Evolutionary conservation across 208 protist species (phyloP).

Genomic region (Trypanosoma theileri): DNA sequence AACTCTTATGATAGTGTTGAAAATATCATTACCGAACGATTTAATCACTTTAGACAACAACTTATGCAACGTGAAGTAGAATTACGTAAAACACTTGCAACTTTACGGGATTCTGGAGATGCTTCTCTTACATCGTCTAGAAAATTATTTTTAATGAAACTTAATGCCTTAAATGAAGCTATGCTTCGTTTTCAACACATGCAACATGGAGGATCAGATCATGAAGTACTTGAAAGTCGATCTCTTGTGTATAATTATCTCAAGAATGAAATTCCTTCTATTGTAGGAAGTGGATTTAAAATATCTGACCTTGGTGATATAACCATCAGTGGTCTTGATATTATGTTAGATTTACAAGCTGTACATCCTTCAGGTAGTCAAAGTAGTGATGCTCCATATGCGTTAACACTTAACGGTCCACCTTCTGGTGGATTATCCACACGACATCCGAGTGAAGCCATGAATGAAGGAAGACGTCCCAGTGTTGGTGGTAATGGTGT

Average conservation of each 20-base stretch:
- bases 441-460: slow-evolving; percentile 14
- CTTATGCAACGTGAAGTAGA: slow-evolving; percentile 73
- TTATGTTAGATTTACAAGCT: slow-evolving; percentile 54
- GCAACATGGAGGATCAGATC: slow-evolving; percentile 57
- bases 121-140: slow-evolving; percentile 43
- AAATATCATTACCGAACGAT: slow-evolving; percentile 68
- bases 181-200: slow-evolving; percentile 49
- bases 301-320: slow-evolving; percentile 55
- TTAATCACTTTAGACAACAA: slow-evolving; percentile 65
- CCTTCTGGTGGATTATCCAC: not conserved
- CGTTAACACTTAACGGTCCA: not conserved
- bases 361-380: not conserved
- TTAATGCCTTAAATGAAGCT: slow-evolving; percentile 59
- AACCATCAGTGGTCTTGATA: slow-evolving; percentile 38
- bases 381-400: not conserved
- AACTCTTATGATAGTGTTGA: slow-evolving; percentile 73
- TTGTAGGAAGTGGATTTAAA: slow-evolving; percentile 64
- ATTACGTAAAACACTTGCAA: slow-evolving; percentile 45
- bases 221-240: slow-evolving; percentile 63
- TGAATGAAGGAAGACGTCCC: not conserved
- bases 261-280: slow-evolving; percentile 37
- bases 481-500: not conserved
- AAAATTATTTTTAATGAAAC: slow-evolving; percentile 43
- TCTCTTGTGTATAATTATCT: slow-evolving; percentile 36
- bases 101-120: slow-evolving; percentile 66